phyloP scores from a whole-genome alignment of 2,329 filamentous ascomycete genomes.

The Talaromyces albobiverticillius region DNA sequence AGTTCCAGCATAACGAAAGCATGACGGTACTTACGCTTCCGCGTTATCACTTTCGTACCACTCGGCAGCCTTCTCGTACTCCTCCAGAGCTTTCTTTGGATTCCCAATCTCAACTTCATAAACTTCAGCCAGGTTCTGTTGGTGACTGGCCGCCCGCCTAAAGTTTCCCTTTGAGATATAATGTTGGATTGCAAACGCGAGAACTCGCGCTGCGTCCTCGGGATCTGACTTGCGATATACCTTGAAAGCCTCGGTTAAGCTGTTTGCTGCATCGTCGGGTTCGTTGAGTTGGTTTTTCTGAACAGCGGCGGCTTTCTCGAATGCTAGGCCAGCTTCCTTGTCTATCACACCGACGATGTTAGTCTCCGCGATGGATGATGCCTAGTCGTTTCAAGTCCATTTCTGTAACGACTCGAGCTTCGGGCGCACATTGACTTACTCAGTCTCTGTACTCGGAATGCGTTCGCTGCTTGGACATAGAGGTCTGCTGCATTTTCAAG shows the following conservation, averaged over 20 bases:
- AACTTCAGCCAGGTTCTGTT: slow-evolving; percentile 83
- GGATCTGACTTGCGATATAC: slow-evolving; percentile 84
- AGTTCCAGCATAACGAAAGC: not conserved
- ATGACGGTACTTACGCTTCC: slow-evolving; percentile 59
- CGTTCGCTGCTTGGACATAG: slow-evolving; percentile 85
- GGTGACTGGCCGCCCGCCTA: slow-evolving; percentile 81
- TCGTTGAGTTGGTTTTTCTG: slow-evolving; percentile 81
- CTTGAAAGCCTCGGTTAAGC: slow-evolving; percentile 88
- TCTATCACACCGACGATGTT: slow-evolving; percentile 47
- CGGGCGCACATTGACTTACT: slow-evolving; percentile 50
- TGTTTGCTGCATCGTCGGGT: slow-evolving; percentile 87
- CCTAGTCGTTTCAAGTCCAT: not conserved
- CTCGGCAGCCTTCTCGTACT: slow-evolving; percentile 78
- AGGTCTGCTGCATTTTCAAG: slow-evolving; percentile 85
- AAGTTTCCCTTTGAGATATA: slow-evolving; percentile 91
- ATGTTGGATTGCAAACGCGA: slow-evolving; percentile 76
- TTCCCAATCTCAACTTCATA: slow-evolving; percentile 81
- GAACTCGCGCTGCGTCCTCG: slow-evolving; percentile 74
- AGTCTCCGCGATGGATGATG: not conserved
- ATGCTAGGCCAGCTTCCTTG: slow-evolving; percentile 80
- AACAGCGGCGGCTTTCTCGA: slow-evolving; percentile 80
- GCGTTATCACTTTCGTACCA: slow-evolving; percentile 91
- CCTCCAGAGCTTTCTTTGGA: slow-evolving; percentile 71
- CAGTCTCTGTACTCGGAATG: slow-evolving; percentile 82
- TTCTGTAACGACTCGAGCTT: not conserved